phyloP scores from a whole-genome alignment of 345 rosid genomes.

The Cardamine occulta region DNA sequence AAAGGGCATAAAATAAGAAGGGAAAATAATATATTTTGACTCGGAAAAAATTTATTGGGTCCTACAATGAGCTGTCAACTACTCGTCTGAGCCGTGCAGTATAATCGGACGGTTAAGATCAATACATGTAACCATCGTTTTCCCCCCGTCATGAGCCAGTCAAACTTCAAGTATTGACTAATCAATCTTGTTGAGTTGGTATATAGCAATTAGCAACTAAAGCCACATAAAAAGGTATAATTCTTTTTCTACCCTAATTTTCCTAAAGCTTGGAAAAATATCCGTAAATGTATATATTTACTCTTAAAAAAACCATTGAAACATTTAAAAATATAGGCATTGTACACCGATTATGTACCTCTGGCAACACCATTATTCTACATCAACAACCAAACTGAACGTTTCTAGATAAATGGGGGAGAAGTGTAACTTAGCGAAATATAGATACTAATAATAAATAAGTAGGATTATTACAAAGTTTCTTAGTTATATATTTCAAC shows the following conservation, averaged over 20 bases:
- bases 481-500: background rate
- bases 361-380: background rate
- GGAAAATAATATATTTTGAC: constrained; percentile 22
- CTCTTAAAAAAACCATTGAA: background rate
- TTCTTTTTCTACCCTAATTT: background rate
- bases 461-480: background rate
- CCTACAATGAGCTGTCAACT: constrained; percentile 28
- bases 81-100: background rate
- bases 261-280: background rate
- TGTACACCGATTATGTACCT: background rate
- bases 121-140: background rate
- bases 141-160: constrained; percentile 4
- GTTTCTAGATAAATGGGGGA: background rate
- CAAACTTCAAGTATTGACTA: constrained; percentile 37
- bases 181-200: background rate
- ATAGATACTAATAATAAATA: background rate
- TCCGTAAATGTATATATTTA: background rate
- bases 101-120: constrained; percentile 30
- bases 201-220: background rate
- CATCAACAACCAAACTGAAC: background rate
- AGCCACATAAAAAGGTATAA: background rate
- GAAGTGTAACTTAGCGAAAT: background rate
- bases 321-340: background rate
- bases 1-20: background rate
- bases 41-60: background rate